Evolutionary conservation across 768 basidiomycete genomes (phyloP), one percentile per base, ranked within the genome.

Genomic region (Mycena epipterygia): DNA sequence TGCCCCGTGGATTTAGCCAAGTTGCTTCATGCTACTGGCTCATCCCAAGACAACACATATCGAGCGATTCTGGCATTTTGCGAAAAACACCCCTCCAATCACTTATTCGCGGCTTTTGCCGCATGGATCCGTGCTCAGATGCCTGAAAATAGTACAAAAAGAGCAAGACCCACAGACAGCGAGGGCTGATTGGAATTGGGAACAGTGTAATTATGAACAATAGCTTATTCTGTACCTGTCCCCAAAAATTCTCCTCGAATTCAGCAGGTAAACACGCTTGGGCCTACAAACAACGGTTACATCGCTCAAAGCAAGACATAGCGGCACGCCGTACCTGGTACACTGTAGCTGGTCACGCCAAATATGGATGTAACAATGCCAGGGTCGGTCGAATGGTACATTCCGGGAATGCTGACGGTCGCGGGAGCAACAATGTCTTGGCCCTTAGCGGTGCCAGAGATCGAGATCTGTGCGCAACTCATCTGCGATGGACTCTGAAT

Each of bases 1-100:
- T 81, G 81, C 48, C 81, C 81, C 4, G 72, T 82, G 21, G 81
- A 81, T 70, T 56, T 80, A 30, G 75, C 76, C 29, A 82, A 82
- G 70, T 39, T 81, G 37, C 62, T 81, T 7, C 59, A 56, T 17
- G 78, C 77, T 32, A 77, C 78, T 8, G 77, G 77, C 25, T 37
- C 76, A 7, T 71, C 68, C 13, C 67, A 49, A 23, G 72, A 75
- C 23, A 64, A 68, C 33, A 72, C 76, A 13, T 78, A 81, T 67
- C 64, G 65, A 30, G 74, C 78, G 13, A 59, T 83, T 33, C 70
- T 79, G 0, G 51, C 64, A 6, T 81, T 79, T 60, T 83, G 82
- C 60, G 65, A 76, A 25, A 67, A 66, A 33, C 76, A 79, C 30
- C 51, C 66, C 19, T 73, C 77, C 17, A 62, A 72, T 11, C 79